These are phyloP conservation scores for Stereocaulon alpinum DNA, from an alignment of 495 filamentous ascomycete genomes.

Conservation along the genomic window DNA sequence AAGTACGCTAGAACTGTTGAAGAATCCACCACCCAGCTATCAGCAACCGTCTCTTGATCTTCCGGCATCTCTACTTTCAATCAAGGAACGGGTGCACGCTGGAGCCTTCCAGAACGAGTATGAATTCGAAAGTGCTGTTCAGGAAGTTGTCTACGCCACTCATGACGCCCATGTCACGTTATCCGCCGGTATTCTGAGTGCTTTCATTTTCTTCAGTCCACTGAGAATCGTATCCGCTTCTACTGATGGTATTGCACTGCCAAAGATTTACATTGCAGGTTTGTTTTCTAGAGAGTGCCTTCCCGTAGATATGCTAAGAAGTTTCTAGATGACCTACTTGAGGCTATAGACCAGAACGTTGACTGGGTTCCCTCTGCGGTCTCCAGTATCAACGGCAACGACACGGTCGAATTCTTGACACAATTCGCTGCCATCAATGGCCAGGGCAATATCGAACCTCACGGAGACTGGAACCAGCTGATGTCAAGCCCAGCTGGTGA, in stretches of 20 bases:
- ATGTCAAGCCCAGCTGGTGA: slow-evolving; percentile 35
- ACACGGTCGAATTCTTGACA: slow-evolving; percentile 32
- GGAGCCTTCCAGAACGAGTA: slow-evolving; percentile 38
- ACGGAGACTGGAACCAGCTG: slow-evolving; percentile 44
- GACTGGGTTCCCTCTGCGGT: slow-evolving; percentile 32
- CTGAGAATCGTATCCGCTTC: slow-evolving; percentile 39
- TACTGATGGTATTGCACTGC: slow-evolving; percentile 37
- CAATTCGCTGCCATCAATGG: slow-evolving; percentile 32
- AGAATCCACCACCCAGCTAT: slow-evolving; percentile 45
- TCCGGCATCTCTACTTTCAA: slow-evolving; percentile 32
- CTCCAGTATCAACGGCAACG: slow-evolving; percentile 35
- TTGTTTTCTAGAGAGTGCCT: no score
- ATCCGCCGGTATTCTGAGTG: slow-evolving; percentile 30
- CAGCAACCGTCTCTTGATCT: slow-evolving; percentile 45
- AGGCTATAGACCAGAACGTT: slow-evolving; percentile 11
- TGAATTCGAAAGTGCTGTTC: slow-evolving; percentile 40
- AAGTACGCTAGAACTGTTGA: slow-evolving; percentile 43
- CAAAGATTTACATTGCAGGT: slow-evolving; percentile 30
- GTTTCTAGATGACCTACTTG: slow-evolving; percentile 12
- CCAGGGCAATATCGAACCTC: slow-evolving; percentile 33
- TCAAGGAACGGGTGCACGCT: slow-evolving; percentile 32
- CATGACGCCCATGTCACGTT: slow-evolving; percentile 41
- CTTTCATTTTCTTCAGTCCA: slow-evolving; percentile 38
- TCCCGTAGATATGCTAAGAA: no score
- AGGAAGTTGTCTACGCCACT: slow-evolving; percentile 30